Conservation (phyloP, 805 yeast genomes). For the Saturnispora halmiae region DNA sequence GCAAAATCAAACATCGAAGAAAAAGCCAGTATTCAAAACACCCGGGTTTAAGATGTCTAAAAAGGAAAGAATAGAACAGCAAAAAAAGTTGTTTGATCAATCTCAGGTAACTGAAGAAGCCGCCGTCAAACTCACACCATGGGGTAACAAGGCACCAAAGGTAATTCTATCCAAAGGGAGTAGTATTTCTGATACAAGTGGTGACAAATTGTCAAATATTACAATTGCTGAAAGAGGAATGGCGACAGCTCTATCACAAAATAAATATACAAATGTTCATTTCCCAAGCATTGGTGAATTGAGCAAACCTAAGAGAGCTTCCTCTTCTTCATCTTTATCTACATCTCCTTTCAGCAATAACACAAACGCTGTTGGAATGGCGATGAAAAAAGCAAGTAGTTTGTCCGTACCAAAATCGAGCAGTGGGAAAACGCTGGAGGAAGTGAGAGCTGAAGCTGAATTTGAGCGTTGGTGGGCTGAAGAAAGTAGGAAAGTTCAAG, state of each 20-base stretch:
- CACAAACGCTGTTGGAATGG: background rate
- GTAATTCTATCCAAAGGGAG: constrained; percentile 9
- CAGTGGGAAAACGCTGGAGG: constrained; percentile 38
- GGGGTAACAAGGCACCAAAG: constrained; percentile 13
- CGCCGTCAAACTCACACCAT: constrained; percentile 4
- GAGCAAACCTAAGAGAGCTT: constrained; percentile 1
- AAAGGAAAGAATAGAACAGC: constrained; percentile 14
- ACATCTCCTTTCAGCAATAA: background rate
- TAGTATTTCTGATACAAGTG: background rate
- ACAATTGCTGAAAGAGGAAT: constrained; percentile 10
- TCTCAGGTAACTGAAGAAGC: constrained; percentile 2
- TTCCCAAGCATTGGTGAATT: constrained; percentile 18
- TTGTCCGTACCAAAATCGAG: background rate
- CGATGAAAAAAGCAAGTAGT: too few relatives aligned
- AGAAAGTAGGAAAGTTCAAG: constrained; percentile 61
- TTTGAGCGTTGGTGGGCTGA: constrained; percentile 85
- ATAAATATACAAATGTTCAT: constrained; percentile 13
- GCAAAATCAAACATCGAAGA: constrained; percentile 1
- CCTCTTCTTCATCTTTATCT: background rate
- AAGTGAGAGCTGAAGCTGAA: constrained; percentile 72
- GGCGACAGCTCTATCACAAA: constrained; percentile 37
- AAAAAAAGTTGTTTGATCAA: constrained; percentile 5
- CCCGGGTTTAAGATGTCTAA: constrained; percentile 15
- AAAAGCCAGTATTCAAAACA: constrained; percentile 4
- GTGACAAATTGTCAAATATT: background rate